Percentiles rank a stretch among this genome's conserved stretches.
phyloP scores from a whole-genome alignment of 805 yeast genomes.

The Kurtzmaniella cleridarum region DNA sequence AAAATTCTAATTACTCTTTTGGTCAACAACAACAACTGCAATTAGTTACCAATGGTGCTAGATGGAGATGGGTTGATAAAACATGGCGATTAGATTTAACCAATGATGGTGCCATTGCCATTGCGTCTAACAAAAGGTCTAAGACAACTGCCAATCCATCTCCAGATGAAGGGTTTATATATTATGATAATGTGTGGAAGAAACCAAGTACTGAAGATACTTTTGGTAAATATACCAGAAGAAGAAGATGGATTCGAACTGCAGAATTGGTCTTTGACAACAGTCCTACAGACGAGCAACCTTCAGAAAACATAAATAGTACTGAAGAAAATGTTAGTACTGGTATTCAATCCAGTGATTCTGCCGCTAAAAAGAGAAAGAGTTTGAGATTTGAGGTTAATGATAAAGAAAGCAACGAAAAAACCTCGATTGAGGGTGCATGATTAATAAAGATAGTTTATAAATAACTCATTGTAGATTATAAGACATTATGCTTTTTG shows the following conservation, averaged over 20 bases:
- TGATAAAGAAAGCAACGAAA: constrained; percentile 5
- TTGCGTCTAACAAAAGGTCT: constrained; percentile 53
- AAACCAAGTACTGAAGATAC: constrained; percentile 84
- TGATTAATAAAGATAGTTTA: too few species aligned
- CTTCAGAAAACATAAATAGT: neutral
- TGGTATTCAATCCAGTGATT: neutral
- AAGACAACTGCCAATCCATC: constrained; percentile 65
- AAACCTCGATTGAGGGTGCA: neutral
- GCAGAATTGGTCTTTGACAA: constrained; percentile 64
- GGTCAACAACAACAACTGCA: constrained; percentile 24
- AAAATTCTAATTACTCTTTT: constrained; percentile 23
- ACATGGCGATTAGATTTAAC: constrained; percentile 89
- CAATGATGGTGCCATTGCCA: constrained; percentile 78
- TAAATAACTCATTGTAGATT: too few species aligned
- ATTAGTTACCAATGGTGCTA: constrained; percentile 51
- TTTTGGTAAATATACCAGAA: constrained; percentile 84
- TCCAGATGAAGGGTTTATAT: constrained; percentile 80
- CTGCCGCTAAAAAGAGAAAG: constrained; percentile 26
- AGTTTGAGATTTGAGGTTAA: constrained; percentile 37
- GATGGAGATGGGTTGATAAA: constrained; percentile 94
- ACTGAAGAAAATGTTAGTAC: neutral
- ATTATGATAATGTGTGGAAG: constrained; percentile 92
- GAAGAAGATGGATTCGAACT: constrained; percentile 93
- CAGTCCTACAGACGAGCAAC: neutral
- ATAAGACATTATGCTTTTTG: too few species aligned